Percentiles rank a stretch among this genome's conserved stretches.
Evolutionary conservation across 257 asterid genomes (phyloP).

Genomic region (Solanum neorickii): DNA sequence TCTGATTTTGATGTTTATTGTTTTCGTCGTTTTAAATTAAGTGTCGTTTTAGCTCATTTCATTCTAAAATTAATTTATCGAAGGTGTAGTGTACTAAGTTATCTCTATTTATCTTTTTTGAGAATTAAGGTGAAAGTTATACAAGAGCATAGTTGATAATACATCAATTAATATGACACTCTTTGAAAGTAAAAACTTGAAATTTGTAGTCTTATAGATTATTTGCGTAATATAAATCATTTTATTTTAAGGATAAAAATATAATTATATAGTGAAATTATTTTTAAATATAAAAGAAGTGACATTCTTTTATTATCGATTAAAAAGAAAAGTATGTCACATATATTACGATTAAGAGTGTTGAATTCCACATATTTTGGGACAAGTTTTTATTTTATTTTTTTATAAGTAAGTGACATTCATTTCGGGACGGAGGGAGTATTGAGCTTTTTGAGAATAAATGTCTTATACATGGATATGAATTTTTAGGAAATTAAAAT

Average conservation of each 20-base stretch:
- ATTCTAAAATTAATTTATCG: accelerated
- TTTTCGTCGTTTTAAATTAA: neutral
- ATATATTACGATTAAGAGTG: neutral
- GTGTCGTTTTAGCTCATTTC: neutral
- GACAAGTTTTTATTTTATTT: too few relatives aligned
- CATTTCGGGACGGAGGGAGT: neutral
- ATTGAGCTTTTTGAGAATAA: neutral
- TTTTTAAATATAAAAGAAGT: neutral
- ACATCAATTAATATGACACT: neutral
- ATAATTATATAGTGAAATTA: neutral
- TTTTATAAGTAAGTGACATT: neutral
- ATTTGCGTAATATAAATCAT: accelerated
- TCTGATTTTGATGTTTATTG: neutral
- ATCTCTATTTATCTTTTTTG: neutral
- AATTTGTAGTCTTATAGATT: neutral
- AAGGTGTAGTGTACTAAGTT: neutral
- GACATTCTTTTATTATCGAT: neutral
- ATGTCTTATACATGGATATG: neutral
- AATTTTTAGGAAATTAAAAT: neutral
- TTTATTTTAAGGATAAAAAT: neutral
- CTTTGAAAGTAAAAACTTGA: neutral
- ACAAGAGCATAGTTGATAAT: neutral
- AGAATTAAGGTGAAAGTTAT: neutral
- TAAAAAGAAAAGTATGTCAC: neutral
- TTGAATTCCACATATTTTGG: neutral